A percentile compares a stretch with the other conserved stretches of the same genome.
These are phyloP conservation scores for Rugonectria rugulosa DNA, from an alignment of 2,329 filamentous ascomycete genomes.

Conservation along the genomic window DNA sequence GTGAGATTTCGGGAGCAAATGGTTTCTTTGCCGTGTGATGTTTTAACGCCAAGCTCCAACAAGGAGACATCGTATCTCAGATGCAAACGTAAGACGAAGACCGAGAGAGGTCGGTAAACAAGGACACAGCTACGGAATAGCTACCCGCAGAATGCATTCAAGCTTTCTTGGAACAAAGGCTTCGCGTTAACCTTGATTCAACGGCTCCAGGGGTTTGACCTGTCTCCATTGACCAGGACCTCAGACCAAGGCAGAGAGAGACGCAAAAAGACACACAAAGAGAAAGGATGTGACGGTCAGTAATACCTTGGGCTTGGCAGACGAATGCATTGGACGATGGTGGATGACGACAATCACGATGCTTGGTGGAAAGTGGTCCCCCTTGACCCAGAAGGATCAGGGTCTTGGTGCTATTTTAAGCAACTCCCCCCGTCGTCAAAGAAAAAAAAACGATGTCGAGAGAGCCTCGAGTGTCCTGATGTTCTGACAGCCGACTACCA, in stretches of 20 bases:
- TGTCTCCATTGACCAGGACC: not conserved
- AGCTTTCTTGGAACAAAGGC: not conserved
- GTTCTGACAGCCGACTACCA: not conserved
- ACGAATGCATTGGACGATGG: too few species aligned
- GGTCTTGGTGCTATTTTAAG: slow-evolving; percentile 16
- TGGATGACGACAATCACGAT: not conserved
- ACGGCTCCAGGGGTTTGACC: not conserved
- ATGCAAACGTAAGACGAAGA: too few species aligned
- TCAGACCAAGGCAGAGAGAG: not conserved
- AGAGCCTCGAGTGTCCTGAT: not conserved
- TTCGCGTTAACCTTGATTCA: slow-evolving; percentile 9
- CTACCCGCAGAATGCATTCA: too few species aligned
- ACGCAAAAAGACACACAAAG: not conserved
- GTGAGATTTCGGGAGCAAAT: too few species aligned
- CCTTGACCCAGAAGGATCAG: not conserved
- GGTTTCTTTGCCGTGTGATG: too few species aligned
- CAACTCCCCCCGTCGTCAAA: not conserved
- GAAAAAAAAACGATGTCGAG: not conserved
- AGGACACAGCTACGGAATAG: too few species aligned
- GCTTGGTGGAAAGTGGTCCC: not conserved
- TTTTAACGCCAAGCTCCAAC: too few species aligned
- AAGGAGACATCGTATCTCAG: too few species aligned
- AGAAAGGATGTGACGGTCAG: not conserved
- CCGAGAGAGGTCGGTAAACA: too few species aligned
- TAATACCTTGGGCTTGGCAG: too few species aligned